These are phyloP conservation scores for Coemansia sp. DNA, from an alignment of 192 early-diverging fungal genomes.

Conservation along the genomic window DNA sequence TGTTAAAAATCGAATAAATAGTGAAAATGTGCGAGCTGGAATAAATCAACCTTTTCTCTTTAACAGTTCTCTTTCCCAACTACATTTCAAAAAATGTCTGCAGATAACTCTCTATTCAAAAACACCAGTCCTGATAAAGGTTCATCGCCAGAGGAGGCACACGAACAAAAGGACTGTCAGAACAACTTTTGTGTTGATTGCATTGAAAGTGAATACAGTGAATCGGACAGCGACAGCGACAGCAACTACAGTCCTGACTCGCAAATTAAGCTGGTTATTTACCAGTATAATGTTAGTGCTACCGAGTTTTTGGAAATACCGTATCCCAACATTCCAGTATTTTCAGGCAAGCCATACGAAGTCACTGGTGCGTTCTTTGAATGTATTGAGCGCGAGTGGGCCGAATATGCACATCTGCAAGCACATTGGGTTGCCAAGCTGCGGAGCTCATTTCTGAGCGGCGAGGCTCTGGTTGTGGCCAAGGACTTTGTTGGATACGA, in stretches of 20 bases:
- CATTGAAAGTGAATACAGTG: slow-evolving; percentile 28
- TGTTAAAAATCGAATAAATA: no score
- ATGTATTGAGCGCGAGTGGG: background rate
- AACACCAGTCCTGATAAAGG: no score
- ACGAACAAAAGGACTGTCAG: slow-evolving; percentile 8
- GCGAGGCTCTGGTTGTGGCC: background rate
- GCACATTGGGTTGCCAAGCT: slow-evolving; percentile 5
- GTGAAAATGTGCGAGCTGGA: no score
- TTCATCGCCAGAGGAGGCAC: no score
- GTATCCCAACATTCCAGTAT: background rate
- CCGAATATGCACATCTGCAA: background rate
- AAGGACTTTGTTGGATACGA: slow-evolving; percentile 3
- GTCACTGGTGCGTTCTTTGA: background rate
- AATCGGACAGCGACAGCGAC: slow-evolving; percentile 19
- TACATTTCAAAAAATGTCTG: background rate
- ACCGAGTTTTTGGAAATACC: background rate
- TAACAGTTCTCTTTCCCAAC: background rate
- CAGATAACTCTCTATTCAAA: slow-evolving; percentile 15
- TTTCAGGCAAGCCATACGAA: background rate
- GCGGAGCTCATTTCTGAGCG: background rate
- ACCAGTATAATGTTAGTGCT: background rate
- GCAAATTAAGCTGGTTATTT: background rate
- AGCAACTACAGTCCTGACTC: background rate
- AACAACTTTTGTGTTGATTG: slow-evolving; percentile 14
- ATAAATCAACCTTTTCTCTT: background rate